Conservation (phyloP, 2,329 filamentous ascomycete species). For the Aureobasidium sp. region DNA sequence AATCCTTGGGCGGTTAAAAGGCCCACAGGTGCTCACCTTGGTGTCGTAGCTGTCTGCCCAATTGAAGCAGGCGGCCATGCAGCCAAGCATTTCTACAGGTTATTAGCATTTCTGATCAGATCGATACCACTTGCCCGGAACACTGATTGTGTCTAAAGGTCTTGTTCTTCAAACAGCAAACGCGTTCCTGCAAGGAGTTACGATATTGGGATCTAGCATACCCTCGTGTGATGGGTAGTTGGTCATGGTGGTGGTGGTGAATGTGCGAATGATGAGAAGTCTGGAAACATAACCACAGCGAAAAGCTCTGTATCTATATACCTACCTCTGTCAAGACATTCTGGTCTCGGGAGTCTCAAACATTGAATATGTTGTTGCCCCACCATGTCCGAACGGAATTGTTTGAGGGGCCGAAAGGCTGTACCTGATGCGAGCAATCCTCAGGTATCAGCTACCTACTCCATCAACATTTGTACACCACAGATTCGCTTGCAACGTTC, state of each 20-base stretch:
- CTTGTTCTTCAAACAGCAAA: neutral
- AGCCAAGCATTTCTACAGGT: slow-evolving; percentile 31
- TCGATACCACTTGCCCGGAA: neutral
- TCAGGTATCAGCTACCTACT: neutral
- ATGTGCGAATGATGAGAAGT: neutral
- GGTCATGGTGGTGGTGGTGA: neutral
- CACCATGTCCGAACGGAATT: slow-evolving; percentile 12
- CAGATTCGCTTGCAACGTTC: neutral
- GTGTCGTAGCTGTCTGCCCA: slow-evolving; percentile 61
- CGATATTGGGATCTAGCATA: slow-evolving; percentile 2
- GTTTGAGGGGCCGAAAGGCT: slow-evolving; percentile 13
- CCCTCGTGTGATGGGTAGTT: slow-evolving; percentile 18
- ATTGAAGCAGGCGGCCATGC: slow-evolving; percentile 32
- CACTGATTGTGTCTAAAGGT: neutral
- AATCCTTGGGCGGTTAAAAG: neutral
- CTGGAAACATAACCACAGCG: neutral
- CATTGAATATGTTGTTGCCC: slow-evolving; percentile 9
- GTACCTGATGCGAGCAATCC: slow-evolving; percentile 10
- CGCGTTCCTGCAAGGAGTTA: neutral
- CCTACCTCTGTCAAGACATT: neutral
- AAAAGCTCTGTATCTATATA: slow-evolving; percentile 8
- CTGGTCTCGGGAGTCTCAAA: neutral
- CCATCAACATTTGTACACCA: neutral
- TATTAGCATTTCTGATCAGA: slow-evolving; percentile 7
- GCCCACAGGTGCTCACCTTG: slow-evolving; percentile 36